These are phyloP conservation scores for Glarea lozoyensis DNA, from an alignment of 495 filamentous ascomycete species.

Conservation along the genomic window DNA sequence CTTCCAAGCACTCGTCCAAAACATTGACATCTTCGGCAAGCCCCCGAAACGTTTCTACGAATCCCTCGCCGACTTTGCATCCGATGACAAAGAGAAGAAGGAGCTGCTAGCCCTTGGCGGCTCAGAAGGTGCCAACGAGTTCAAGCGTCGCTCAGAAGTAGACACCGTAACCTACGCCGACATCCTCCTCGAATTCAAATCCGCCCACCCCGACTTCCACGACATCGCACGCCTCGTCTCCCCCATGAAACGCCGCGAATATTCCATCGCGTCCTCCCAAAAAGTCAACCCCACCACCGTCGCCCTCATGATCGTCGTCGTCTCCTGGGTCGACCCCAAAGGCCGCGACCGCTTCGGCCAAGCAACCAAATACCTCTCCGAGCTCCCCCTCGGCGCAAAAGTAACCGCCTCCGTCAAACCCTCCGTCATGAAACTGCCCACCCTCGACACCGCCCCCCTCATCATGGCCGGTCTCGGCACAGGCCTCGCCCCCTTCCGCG, in stretches of 20 bases:
- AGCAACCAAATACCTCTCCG: slow-evolving; percentile 79
- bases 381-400: slow-evolving; percentile 60
- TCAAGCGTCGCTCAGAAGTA: slow-evolving; percentile 89
- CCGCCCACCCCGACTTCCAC: slow-evolving; percentile 81
- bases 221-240: slow-evolving; percentile 83
- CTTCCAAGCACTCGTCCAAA: slow-evolving; percentile 86
- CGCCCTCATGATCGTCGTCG: slow-evolving; percentile 95
- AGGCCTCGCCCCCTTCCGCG: slow-evolving; percentile 93
- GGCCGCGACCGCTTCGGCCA: slow-evolving; percentile 89
- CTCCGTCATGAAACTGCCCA: slow-evolving; percentile 89
- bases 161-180: slow-evolving; percentile 92
- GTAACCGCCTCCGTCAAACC: slow-evolving; percentile 92
- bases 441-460: slow-evolving; percentile 74
- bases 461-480: slow-evolving; percentile 99
- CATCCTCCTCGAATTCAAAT: slow-evolving; percentile 76
- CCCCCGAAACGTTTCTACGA: slow-evolving; percentile 98
- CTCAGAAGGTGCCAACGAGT: slow-evolving; percentile 81
- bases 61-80: slow-evolving; percentile 76
- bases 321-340: slow-evolving; percentile 81
- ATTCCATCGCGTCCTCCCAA: slow-evolving; percentile 94
- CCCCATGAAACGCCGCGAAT: slow-evolving; percentile 92
- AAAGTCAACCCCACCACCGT: slow-evolving; percentile 81
- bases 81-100: slow-evolving; percentile 71
- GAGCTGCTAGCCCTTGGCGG: slow-evolving; percentile 68
- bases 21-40: slow-evolving; percentile 93